Percentiles rank a stretch among this genome's conserved stretches.
Conservation (phyloP, 257 asterid species). For the Echium plantagineum region DNA sequence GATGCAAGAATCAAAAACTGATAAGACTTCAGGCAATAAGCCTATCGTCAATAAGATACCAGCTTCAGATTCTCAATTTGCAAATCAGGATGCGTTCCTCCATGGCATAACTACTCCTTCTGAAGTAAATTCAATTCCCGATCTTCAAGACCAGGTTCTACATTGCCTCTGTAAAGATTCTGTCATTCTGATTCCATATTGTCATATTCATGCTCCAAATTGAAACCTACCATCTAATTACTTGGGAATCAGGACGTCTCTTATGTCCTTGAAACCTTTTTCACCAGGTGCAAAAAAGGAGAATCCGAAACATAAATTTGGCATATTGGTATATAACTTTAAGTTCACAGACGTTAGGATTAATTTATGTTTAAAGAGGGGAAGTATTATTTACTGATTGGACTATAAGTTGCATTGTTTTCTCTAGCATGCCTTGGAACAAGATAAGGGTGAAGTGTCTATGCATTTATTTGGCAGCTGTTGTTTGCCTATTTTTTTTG, state of each 20-base stretch:
- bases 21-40: constrained; percentile 30
- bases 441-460: no score
- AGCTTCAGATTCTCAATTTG: constrained; percentile 28
- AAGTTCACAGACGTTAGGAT: no score
- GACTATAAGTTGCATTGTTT: neutral
- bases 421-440: neutral
- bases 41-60: constrained; percentile 15
- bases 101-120: constrained; percentile 38
- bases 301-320: no score
- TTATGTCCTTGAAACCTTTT: no score
- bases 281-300: no score
- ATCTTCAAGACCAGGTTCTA: constrained; percentile 76
- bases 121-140: constrained; percentile 66
- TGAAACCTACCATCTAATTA: no score
- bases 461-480: neutral
- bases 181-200: no score
- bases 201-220: no score
- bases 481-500: neutral
- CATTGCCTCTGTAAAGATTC: neutral
- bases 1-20: constrained; percentile 31
- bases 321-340: no score
- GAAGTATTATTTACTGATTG: no score
- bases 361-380: no score
- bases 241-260: no score
- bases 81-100: constrained; percentile 41